These are phyloP conservation scores for Artemisia argyi DNA, from an alignment of 129 eudicot species.

Conservation along the genomic window DNA sequence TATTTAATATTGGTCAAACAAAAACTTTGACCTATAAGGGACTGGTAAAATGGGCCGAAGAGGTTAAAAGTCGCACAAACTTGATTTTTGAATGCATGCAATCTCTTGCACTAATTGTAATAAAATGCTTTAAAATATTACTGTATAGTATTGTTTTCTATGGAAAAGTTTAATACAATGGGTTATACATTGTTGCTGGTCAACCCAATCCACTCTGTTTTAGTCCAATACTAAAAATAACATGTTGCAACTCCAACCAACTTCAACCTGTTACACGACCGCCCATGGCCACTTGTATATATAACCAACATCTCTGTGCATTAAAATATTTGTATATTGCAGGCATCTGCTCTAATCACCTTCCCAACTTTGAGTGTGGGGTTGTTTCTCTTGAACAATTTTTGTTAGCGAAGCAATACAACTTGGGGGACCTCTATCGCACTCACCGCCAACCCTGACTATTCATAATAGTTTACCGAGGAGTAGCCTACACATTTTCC, in stretches of 20 bases:
- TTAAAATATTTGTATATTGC: slow-evolving; percentile 22
- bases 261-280: too few species aligned
- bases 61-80: neutral
- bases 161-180: neutral
- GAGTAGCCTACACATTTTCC: neutral
- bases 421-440: neutral
- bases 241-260: too few species aligned
- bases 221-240: neutral
- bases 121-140: neutral
- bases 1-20: neutral
- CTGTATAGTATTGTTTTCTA: neutral
- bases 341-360: slow-evolving; percentile 75
- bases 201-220: neutral
- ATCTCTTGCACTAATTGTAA: neutral
- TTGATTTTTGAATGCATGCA: neutral
- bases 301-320: neutral
- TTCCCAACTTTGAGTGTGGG: slow-evolving; percentile 63
- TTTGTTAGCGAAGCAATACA: slow-evolving; percentile 28
- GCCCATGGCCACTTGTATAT: too few species aligned
- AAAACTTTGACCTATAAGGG: neutral
- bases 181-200: neutral
- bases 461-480: too few species aligned
- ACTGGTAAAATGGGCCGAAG: neutral
- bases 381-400: slow-evolving; percentile 46
- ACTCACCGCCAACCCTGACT: neutral